Conservation (phyloP, 2,329 filamentous ascomycete genomes). For the Ilyonectria robusta region DNA sequence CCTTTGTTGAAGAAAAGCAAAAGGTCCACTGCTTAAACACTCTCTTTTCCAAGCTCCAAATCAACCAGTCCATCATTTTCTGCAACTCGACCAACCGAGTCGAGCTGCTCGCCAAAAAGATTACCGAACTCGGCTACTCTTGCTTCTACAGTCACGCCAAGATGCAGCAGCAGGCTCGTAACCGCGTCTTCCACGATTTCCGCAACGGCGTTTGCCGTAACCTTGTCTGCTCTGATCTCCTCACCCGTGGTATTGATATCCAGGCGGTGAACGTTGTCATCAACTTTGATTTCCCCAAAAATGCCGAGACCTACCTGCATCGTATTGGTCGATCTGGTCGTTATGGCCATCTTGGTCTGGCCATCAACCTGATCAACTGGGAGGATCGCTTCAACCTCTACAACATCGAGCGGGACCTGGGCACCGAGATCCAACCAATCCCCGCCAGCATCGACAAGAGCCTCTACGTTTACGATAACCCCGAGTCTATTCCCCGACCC, state of each 20-base stretch:
- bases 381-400: conserved; percentile 99
- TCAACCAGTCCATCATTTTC: conserved; percentile 99
- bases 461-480: conserved; percentile 97
- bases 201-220: conserved; percentile 98
- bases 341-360: conserved; percentile 96
- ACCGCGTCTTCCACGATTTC: conserved; percentile 99
- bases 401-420: conserved; percentile 97
- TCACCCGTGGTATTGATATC: conserved; percentile 99
- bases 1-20: conserved; percentile 98
- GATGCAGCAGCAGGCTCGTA: conserved; percentile 97
- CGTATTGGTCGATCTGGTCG: conserved; percentile 97
- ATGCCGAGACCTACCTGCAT: conserved; percentile 98
- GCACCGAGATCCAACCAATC: conserved; percentile 98
- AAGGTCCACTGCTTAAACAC: conserved; percentile 99
- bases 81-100: conserved; percentile 99
- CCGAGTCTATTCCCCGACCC: conserved; percentile 93
- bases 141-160: conserved; percentile 99
- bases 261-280: conserved; percentile 99
- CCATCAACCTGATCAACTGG: conserved; percentile 99
- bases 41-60: conserved; percentile 98
- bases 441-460: conserved; percentile 96
- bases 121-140: conserved; percentile 98
- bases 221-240: conserved; percentile 95
- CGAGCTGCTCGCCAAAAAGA: conserved; percentile 98
- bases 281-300: conserved; percentile 99